phyloP scores from a whole-genome alignment of 225 moss, liverwort and hornwort species.

The Polytrichum formosum region DNA sequence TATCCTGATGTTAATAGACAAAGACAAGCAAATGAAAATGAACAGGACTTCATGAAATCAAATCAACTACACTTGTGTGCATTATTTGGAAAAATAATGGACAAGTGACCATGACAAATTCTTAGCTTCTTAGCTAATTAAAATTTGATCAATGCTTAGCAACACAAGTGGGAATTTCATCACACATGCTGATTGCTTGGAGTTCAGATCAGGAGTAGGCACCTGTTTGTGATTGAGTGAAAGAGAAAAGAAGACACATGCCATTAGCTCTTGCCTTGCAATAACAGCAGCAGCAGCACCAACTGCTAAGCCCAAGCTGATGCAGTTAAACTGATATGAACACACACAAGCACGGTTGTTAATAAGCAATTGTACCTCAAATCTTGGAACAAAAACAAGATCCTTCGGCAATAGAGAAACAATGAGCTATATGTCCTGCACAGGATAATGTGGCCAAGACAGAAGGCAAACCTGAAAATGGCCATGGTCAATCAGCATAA shows the following conservation, averaged over 20 bases:
- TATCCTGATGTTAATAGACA: no score
- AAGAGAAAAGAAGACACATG: constrained; percentile 78
- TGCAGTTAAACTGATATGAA: constrained; percentile 82
- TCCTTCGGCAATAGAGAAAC: not conserved
- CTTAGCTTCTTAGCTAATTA: no score
- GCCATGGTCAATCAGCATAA: constrained; percentile 92
- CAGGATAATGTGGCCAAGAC: not conserved
- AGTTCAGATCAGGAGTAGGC: constrained; percentile 1
- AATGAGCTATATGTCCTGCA: not conserved
- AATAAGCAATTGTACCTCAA: not conserved
- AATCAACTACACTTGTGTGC: no score
- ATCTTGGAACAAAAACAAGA: not conserved
- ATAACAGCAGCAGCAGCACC: constrained; percentile 80
- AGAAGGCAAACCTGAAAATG: constrained; percentile 76
- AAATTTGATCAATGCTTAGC: no score
- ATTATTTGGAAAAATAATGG: no score
- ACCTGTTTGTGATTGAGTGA: constrained; percentile 99
- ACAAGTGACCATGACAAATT: no score
- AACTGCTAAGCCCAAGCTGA: constrained; percentile 93
- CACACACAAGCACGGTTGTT: not conserved
- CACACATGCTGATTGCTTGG: no score
- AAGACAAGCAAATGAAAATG: no score
- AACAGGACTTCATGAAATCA: no score
- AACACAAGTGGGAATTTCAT: no score
- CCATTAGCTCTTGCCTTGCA: constrained; percentile 62